Conservation (phyloP, 805 yeast species). For the Pichia sporocuriosa region DNA sequence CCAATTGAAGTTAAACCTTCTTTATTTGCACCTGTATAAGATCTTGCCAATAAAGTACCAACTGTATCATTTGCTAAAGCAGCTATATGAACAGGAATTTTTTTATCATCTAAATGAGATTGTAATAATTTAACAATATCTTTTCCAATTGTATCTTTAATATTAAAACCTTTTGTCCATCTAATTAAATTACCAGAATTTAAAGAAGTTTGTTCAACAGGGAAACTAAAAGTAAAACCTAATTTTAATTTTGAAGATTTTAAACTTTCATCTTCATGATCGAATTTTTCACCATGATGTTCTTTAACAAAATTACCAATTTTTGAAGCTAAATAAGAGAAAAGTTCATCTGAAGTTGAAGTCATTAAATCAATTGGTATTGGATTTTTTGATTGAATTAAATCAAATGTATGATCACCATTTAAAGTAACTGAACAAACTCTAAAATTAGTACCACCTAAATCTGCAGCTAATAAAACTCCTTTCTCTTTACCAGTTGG, state of each 20-base stretch:
- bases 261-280: constrained; percentile 11
- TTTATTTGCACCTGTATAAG: constrained; percentile 62
- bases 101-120: constrained; percentile 50
- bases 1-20: constrained; percentile 79
- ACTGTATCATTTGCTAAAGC: constrained; percentile 96
- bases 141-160: constrained; percentile 75
- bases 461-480: constrained; percentile 78
- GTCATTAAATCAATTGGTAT: constrained; percentile 74
- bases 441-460: constrained; percentile 95
- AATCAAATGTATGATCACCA: constrained; percentile 72
- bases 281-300: constrained; percentile 44
- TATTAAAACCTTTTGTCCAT: constrained; percentile 95
- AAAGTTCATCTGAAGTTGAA: constrained; percentile 61
- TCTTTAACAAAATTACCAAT: constrained; percentile 57
- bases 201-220: constrained; percentile 79
- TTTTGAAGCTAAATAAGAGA: constrained; percentile 67
- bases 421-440: constrained; percentile 79
- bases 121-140: constrained; percentile 78
- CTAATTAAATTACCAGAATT: constrained; percentile 76
- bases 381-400: constrained; percentile 69
- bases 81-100: constrained; percentile 62
- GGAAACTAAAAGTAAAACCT: constrained; percentile 94
- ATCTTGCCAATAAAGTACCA: constrained; percentile 84
- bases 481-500: constrained; percentile 88
- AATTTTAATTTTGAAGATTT: constrained; percentile 59